Evolutionary conservation across 1,284 basidiomycete genomes (phyloP), one percentile per base, ranked within the genome.

Genomic region (Ganoderma leucocontextum): DNA sequence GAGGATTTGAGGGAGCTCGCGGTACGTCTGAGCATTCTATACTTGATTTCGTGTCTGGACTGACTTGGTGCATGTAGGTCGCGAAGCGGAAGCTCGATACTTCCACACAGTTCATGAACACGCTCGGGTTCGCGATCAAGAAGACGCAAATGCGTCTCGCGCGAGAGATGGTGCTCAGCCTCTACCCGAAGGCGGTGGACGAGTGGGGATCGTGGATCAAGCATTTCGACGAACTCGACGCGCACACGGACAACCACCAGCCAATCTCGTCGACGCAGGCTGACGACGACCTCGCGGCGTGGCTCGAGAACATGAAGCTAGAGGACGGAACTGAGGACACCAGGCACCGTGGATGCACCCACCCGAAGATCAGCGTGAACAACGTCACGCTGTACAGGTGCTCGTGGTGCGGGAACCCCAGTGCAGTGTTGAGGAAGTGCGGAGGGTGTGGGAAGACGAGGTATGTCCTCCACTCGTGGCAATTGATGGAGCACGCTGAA

Each of bases 361-460:
- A 82, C 60, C 80, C 82, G 12, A 83, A 78, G 72, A 79, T 86
- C 72, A 83, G 81, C 53, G 78, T 76, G 22, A 84, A 85, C 64
- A 76, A 80, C 25, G 83, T 87, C 22, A 78, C 76, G 47, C 75
- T 90, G 33, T 89, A 87, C 75, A 76, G 82, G 39, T 90, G 88
- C 71, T 87, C 87, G 33, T 86, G 83, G 82, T 90, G 89, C 70
- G 81, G 84, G 9, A 89, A 88, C 69, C 86, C 87, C 15, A 88
- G 86, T 47, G 87, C 87, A 2, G 80, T 81, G 6, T 73, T 89
- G 53, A 82, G 82, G 78, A 75, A 74, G 64, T 75, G 72, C 42
- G 74, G 70, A 3, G 73, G 73, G 0, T 77, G 77, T 55, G 70
- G 78, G 44, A 81, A 82, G 72, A 79, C 82, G 17, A 82, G 83